phyloP scores from a whole-genome alignment of 345 rosid species.

The Heritiera fomes region DNA sequence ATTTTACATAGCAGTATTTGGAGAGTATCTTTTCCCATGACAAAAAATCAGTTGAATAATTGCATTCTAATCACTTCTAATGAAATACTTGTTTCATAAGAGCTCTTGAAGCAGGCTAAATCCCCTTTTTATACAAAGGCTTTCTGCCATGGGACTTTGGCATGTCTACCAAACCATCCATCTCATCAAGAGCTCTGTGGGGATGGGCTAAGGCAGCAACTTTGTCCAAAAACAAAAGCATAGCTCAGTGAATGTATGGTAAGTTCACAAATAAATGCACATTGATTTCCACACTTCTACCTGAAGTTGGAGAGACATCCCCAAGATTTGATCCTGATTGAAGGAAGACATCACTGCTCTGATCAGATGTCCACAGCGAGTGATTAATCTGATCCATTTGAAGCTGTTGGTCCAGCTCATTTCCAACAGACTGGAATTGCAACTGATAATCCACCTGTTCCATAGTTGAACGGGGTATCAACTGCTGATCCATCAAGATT shows the following conservation, averaged over 20 bases:
- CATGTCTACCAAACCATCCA: constrained; percentile 46
- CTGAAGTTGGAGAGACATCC: constrained; percentile 37
- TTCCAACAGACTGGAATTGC: constrained; percentile 32
- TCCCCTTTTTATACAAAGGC: constrained; percentile 35
- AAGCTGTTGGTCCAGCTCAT: constrained; percentile 36
- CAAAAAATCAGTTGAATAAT: neutral
- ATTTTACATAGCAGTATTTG: neutral
- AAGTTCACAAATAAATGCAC: constrained; percentile 15
- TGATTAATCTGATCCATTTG: constrained; percentile 34
- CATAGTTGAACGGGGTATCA: constrained; percentile 20
- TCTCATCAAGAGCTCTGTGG: constrained; percentile 46
- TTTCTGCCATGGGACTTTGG: constrained; percentile 40
- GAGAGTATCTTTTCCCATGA: neutral
- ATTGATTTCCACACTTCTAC: constrained; percentile 37
- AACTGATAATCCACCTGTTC: constrained; percentile 30
- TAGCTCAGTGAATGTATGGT: constrained; percentile 20
- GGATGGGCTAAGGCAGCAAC: constrained; percentile 47
- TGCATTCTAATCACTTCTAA: constrained; percentile 12
- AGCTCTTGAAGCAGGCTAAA: constrained; percentile 53
- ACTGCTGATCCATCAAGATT: constrained; percentile 15
- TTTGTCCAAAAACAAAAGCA: constrained; percentile 38
- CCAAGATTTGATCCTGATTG: constrained; percentile 30
- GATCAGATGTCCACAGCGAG: constrained; percentile 48
- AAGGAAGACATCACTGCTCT: constrained; percentile 21
- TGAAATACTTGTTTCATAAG: constrained; percentile 43